Evolutionary conservation across 192 early-diverging fungal genomes (phyloP).

Genomic region (Linnemannia hyalina): DNA sequence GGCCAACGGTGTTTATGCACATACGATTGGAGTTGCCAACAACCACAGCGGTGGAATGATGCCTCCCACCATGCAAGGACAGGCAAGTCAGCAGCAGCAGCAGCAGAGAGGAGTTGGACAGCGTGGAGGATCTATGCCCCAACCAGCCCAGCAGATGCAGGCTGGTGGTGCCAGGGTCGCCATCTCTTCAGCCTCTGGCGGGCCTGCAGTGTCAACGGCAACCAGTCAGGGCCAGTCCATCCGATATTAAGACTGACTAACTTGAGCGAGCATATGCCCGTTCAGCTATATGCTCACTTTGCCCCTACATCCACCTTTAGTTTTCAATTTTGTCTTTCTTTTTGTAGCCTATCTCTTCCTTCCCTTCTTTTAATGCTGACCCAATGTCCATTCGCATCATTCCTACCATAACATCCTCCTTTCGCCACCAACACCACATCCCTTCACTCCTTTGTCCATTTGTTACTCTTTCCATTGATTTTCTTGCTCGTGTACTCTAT

Average conservation of each 20-base stretch:
- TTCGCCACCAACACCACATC: background rate
- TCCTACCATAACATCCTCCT: background rate
- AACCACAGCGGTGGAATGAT: slow-evolving; percentile 43
- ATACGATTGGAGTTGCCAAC: slow-evolving; percentile 28
- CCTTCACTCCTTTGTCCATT: background rate
- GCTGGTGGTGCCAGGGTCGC: slow-evolving; percentile 33
- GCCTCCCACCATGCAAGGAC: slow-evolving; percentile 12
- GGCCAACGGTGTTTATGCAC: slow-evolving; percentile 72
- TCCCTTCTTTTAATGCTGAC: slow-evolving; percentile 16
- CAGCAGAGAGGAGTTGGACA: slow-evolving; percentile 3
- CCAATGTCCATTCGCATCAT: slow-evolving; percentile 1
- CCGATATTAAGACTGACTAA: slow-evolving; percentile 24
- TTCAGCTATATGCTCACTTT: background rate
- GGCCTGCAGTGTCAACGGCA: slow-evolving; percentile 10
- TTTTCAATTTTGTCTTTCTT: slow-evolving; percentile 7
- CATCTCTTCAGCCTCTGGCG: slow-evolving; percentile 12
- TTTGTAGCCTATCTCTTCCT: background rate
- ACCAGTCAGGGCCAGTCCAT: slow-evolving; percentile 21
- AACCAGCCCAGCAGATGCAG: slow-evolving; percentile 37
- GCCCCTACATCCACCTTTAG: background rate
- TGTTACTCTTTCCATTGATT: background rate
- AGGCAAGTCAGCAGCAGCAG: slow-evolving; percentile 12
- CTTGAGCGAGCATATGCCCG: background rate
- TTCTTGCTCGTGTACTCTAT: slow-evolving; percentile 6
- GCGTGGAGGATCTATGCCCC: slow-evolving; percentile 5